These are phyloP conservation scores for Conticribra weissflogii DNA, from an alignment of 108 stramenopile species.

Conservation along the genomic window DNA sequence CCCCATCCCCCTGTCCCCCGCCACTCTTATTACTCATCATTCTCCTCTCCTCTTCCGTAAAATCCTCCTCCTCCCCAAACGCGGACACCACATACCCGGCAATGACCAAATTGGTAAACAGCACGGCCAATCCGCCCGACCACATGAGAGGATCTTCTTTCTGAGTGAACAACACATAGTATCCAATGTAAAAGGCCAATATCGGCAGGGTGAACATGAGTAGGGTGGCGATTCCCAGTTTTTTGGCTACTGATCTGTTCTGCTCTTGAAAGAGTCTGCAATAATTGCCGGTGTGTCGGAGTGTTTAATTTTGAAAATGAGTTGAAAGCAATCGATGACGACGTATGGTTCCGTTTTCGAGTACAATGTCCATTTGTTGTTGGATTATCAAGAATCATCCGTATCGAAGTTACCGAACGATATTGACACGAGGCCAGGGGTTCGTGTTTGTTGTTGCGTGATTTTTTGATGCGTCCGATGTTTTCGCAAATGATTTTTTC, in stretches of 20 bases:
- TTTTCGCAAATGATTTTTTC: too few relatives aligned
- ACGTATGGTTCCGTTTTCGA: too few relatives aligned
- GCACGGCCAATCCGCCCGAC: conserved; percentile 43
- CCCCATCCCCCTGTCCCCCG: conserved; percentile 19
- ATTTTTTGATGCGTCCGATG: too few relatives aligned
- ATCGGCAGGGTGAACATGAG: conserved; percentile 50
- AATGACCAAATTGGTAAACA: conserved; percentile 47
- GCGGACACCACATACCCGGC: conserved; percentile 50
- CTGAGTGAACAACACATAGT: conserved; percentile 35
- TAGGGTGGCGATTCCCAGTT: conserved; percentile 41
- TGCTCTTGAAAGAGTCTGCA: conserved; percentile 43
- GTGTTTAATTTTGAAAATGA: too few relatives aligned
- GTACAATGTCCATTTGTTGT: too few relatives aligned
- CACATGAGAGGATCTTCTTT: conserved; percentile 52
- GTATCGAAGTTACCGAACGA: too few relatives aligned
- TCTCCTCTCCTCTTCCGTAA: conserved; percentile 18
- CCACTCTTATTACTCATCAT: conserved; percentile 5
- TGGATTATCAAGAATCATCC: too few relatives aligned
- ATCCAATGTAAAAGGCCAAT: conserved; percentile 42
- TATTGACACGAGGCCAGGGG: too few relatives aligned
- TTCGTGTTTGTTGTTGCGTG: too few relatives aligned
- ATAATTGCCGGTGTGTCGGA: too few relatives aligned
- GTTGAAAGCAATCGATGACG: too few relatives aligned
- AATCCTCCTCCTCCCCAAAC: conserved; percentile 45
- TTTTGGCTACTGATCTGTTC: conserved; percentile 45